Percentiles rank a stretch among this genome's conserved stretches.
These are phyloP conservation scores for Plasmopara muralis DNA, from an alignment of 352 stramenopile genomes.

Conservation along the genomic window DNA sequence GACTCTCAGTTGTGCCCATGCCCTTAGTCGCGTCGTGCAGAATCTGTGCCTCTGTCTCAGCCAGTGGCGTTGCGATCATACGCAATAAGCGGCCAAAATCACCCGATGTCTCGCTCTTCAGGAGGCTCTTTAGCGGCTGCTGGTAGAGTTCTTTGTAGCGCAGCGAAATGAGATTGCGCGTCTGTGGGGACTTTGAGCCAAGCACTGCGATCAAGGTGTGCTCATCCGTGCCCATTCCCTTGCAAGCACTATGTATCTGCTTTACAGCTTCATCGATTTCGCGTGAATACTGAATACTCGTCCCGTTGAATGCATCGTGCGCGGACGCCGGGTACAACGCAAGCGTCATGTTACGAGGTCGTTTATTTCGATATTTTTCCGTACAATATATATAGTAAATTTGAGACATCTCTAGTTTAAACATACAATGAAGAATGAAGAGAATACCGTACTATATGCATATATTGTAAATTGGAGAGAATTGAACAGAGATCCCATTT, in stretches of 20 bases:
- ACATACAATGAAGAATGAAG: too few relatives aligned
- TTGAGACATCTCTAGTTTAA: too few relatives aligned
- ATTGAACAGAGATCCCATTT: too few relatives aligned
- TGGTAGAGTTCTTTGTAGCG: slow-evolving; percentile 68
- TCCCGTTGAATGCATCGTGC: slow-evolving; percentile 48
- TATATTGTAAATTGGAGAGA: too few relatives aligned
- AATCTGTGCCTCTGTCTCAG: slow-evolving; percentile 64
- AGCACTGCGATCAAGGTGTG: slow-evolving; percentile 61
- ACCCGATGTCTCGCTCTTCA: slow-evolving; percentile 69
- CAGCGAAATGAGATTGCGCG: slow-evolving; percentile 56
- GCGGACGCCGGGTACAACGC: slow-evolving; percentile 59
- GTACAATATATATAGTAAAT: too few relatives aligned
- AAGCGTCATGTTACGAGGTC: slow-evolving; percentile 23
- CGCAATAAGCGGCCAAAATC: slow-evolving; percentile 61
- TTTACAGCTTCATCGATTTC: slow-evolving; percentile 55
- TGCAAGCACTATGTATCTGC: slow-evolving; percentile 62
- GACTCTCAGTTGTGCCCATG: slow-evolving; percentile 61
- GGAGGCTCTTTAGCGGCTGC: slow-evolving; percentile 43
- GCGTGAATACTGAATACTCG: slow-evolving; percentile 33
- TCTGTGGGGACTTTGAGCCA: slow-evolving; percentile 59
- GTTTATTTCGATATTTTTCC: too few relatives aligned
- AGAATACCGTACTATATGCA: too few relatives aligned
- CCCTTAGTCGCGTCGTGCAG: slow-evolving; percentile 64
- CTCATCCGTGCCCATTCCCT: slow-evolving; percentile 71
- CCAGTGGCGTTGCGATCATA: slow-evolving; percentile 68